Conservation (phyloP, 805 yeast species). For the Groenewaldozyma salmanticensis region DNA sequence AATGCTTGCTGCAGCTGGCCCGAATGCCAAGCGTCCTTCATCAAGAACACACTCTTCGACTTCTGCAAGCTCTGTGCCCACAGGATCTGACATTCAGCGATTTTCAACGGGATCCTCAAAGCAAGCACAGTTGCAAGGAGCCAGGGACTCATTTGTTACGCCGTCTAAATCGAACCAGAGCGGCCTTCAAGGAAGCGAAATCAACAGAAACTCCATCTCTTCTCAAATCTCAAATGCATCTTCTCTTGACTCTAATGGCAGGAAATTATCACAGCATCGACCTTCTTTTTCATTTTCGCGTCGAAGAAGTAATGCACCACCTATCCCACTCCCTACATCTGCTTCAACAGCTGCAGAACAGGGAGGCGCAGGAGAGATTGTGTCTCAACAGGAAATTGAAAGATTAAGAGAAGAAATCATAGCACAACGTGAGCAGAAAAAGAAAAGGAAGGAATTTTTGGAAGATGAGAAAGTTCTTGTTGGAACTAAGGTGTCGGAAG, state of each 20-base stretch:
- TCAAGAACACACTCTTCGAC: not conserved
- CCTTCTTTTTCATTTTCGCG: conserved; percentile 8
- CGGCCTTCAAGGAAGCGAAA: not conserved
- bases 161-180: not conserved
- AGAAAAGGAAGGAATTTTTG: conserved; percentile 19
- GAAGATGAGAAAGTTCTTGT: conserved; percentile 45
- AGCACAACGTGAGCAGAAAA: conserved; percentile 24
- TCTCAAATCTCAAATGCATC: conserved; percentile 3
- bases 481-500: conserved; percentile 81
- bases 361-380: conserved; percentile 5
- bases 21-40: not conserved
- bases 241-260: conserved; percentile 2
- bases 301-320: conserved; percentile 2
- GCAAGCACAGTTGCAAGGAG: no score
- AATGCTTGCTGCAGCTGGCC: not conserved
- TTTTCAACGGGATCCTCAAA: no score
- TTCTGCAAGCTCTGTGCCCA: no score
- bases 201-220: conserved; percentile 1
- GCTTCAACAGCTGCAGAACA: conserved; percentile 2
- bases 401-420: conserved; percentile 24
- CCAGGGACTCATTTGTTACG: no score
- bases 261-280: conserved; percentile 3
- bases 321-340: conserved; percentile 1
- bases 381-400: conserved; percentile 17
- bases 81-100: no score